phyloP scores from a whole-genome alignment of 164 flowering plant species.

The Pachysandra terminalis region DNA sequence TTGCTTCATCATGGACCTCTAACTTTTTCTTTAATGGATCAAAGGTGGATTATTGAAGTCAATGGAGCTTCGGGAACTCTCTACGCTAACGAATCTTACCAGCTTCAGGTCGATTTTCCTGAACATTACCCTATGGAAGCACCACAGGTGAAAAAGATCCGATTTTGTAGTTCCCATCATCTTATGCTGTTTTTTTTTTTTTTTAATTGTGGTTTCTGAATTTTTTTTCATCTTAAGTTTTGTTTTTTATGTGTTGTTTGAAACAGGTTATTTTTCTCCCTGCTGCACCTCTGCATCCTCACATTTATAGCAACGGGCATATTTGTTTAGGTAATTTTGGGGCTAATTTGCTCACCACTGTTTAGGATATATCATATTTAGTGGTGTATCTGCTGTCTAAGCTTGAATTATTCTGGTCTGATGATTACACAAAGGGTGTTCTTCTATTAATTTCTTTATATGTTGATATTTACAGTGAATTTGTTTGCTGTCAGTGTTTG shows the following conservation, averaged over 20 bases:
- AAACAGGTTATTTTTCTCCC: constrained; percentile 80
- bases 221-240: neutral
- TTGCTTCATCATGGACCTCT: neutral
- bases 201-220: neutral
- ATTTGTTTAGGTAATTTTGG: constrained; percentile 76
- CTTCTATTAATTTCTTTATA: no score
- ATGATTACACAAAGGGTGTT: neutral
- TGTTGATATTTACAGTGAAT: no score
- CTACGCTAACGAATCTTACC: constrained; percentile 67
- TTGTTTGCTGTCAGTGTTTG: no score
- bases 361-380: neutral
- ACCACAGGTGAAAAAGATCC: constrained; percentile 55
- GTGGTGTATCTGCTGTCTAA: neutral
- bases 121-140: constrained; percentile 98
- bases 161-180: neutral
- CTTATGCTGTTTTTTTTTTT: neutral
- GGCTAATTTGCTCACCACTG: neutral
- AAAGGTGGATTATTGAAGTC: constrained; percentile 79
- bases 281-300: constrained; percentile 93
- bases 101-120: constrained; percentile 92
- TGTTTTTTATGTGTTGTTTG: constrained; percentile 10
- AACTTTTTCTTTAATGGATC: neutral
- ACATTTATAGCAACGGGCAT: constrained; percentile 94
- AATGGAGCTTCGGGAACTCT: constrained; percentile 79
- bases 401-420: neutral